phyloP scores from a whole-genome alignment of 805 yeast genomes.

The Cyberlindnera mrakii region DNA sequence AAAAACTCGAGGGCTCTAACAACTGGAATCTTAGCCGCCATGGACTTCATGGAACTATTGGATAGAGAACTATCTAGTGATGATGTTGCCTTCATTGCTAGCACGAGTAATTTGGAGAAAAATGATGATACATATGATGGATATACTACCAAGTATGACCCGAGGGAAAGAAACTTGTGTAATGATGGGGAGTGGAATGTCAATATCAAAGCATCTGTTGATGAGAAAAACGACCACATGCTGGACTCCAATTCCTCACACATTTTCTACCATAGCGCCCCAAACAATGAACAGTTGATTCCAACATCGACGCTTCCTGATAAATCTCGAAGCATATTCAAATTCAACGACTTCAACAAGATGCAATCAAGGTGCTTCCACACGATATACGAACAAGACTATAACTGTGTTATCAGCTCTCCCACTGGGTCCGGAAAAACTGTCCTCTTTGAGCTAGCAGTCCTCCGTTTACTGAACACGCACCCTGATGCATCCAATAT shows the following conservation, averaged over 20 bases:
- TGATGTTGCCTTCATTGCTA: not conserved
- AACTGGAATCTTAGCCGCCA: slow-evolving; percentile 1
- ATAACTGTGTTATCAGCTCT: slow-evolving; percentile 43
- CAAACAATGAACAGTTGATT: not conserved
- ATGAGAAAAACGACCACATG: not conserved
- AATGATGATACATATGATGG: not conserved
- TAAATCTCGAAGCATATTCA: slow-evolving; percentile 29
- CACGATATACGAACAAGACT: slow-evolving; percentile 27
- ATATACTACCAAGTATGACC: no score
- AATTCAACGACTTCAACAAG: slow-evolving; percentile 34
- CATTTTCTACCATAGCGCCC: slow-evolving; percentile 6
- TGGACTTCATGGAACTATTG: slow-evolving; percentile 1
- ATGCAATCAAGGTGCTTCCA: slow-evolving; percentile 46
- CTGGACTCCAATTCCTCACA: slow-evolving; percentile 9
- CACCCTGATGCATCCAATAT: slow-evolving; percentile 20
- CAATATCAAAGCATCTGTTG: not conserved
- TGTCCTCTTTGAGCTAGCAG: slow-evolving; percentile 47
- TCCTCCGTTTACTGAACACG: slow-evolving; percentile 30
- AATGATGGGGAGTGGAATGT: no score
- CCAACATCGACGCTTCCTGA: slow-evolving; percentile 30
- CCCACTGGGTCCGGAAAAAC: slow-evolving; percentile 62
- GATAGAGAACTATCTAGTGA: slow-evolving; percentile 1
- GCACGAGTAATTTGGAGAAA: not conserved
- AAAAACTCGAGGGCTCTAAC: no score
- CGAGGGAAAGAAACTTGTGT: no score